These are phyloP conservation scores for Rhodotorula sphaerocarpa DNA, from an alignment of 768 basidiomycete species.

Conservation along the genomic window DNA sequence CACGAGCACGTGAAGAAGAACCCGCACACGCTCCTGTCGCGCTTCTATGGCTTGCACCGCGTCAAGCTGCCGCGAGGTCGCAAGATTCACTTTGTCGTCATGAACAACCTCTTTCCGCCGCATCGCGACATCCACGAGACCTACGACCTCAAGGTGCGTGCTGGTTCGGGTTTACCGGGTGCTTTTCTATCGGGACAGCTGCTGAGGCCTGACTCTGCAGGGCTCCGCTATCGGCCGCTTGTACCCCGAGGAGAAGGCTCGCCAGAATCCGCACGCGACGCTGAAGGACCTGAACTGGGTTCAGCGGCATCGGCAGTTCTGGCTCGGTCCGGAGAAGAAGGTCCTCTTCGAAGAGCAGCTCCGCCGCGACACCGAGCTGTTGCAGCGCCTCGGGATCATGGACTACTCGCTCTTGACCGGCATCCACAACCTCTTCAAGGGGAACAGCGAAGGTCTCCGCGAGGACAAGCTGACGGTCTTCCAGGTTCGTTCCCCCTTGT, in stretches of 20 bases:
- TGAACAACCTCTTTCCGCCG: slow-evolving; percentile 98
- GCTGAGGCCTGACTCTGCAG: slow-evolving; percentile 8
- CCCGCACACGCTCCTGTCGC: slow-evolving; percentile 83
- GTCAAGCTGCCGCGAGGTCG: slow-evolving; percentile 87
- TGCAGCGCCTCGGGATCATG: slow-evolving; percentile 80
- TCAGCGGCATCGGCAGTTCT: slow-evolving; percentile 62
- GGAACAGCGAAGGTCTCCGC: slow-evolving; percentile 84
- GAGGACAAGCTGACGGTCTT: slow-evolving; percentile 86
- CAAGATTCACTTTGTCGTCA: slow-evolving; percentile 99
- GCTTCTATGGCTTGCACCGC: slow-evolving; percentile 94
- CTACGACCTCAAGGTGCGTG: slow-evolving; percentile 78
- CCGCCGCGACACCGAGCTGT: slow-evolving; percentile 71
- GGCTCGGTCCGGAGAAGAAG: slow-evolving; percentile 92
- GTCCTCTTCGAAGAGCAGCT: slow-evolving; percentile 86
- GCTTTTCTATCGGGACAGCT: too few species aligned
- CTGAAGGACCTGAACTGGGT: slow-evolving; percentile 98
- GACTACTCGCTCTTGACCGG: slow-evolving; percentile 93
- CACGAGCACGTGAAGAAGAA: slow-evolving; percentile 76
- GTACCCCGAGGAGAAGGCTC: slow-evolving; percentile 72
- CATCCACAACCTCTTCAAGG: slow-evolving; percentile 80
- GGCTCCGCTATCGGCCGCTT: slow-evolving; percentile 75
- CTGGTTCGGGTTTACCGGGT: neutral
- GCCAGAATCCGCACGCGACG: slow-evolving; percentile 73
- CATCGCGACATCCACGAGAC: slow-evolving; percentile 97
- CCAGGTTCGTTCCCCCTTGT: slow-evolving; percentile 54